These are phyloP conservation scores for Rubroshorea leprosula DNA, from an alignment of 345 rosid species.

Conservation along the genomic window DNA sequence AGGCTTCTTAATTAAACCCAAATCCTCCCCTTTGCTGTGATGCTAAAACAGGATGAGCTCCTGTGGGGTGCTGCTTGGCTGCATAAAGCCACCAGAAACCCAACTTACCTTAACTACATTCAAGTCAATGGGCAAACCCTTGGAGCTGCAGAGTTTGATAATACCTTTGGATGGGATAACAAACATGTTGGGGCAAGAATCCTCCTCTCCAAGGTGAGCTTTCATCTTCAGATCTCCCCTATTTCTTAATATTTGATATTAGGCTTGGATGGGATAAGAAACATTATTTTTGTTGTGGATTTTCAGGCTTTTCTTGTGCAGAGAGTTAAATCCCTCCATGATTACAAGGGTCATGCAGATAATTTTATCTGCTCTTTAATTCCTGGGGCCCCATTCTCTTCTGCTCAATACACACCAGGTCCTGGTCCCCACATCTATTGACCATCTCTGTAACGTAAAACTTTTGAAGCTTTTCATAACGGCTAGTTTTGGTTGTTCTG, in stretches of 20 bases:
- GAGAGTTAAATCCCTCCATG: constrained; percentile 64
- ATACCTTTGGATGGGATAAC: constrained; percentile 97
- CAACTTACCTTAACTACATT: constrained; percentile 62
- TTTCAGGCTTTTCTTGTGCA: constrained; percentile 74
- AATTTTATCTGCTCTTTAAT: constrained; percentile 87
- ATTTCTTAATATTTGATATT: background rate
- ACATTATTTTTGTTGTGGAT: background rate
- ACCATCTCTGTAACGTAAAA: background rate
- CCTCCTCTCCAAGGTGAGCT: constrained; percentile 73
- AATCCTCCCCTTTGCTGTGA: background rate
- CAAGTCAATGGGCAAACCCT: constrained; percentile 68
- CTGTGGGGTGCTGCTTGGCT: constrained; percentile 99
- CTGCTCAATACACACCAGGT: constrained; percentile 87
- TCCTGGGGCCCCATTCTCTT: constrained; percentile 81
- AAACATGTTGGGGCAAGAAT: constrained; percentile 87
- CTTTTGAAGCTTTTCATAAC: constrained; percentile 3
- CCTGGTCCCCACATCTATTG: background rate
- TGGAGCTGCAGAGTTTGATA: constrained; percentile 82
- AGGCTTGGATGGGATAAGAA: too few relatives aligned
- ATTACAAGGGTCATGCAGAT: constrained; percentile 94
- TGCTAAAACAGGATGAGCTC: constrained; percentile 61
- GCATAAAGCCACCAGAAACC: constrained; percentile 71
- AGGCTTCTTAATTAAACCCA: too few relatives aligned
- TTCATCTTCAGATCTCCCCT: background rate
- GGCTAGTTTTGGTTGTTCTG: constrained; percentile 21